These are phyloP conservation scores for Talaromyces trachyspermus DNA, from an alignment of 495 filamentous ascomycete species.

Conservation along the genomic window DNA sequence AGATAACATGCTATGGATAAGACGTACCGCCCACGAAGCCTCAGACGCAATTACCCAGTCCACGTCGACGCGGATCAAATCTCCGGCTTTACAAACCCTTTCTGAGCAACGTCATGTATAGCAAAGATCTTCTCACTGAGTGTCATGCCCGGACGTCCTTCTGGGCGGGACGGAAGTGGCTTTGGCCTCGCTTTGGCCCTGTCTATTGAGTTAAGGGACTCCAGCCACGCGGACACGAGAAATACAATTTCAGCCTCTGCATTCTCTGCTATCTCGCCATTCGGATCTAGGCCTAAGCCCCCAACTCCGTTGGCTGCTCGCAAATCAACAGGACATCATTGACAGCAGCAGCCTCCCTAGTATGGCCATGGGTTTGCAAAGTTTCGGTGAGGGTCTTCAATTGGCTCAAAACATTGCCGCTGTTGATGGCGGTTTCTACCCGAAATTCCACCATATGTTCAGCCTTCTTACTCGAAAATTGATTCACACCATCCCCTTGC, in stretches of 20 bases:
- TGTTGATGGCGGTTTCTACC: not conserved
- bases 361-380: slow-evolving; percentile 2
- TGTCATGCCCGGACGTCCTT: slow-evolving; percentile 29
- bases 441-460: too few relatives aligned
- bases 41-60: slow-evolving; percentile 40
- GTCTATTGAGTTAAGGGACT: slow-evolving; percentile 32
- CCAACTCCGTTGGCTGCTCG: slow-evolving; percentile 10
- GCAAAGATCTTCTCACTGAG: slow-evolving; percentile 38
- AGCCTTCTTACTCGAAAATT: too few relatives aligned
- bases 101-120: slow-evolving; percentile 24
- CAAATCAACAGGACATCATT: slow-evolving; percentile 13
- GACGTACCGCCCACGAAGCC: slow-evolving; percentile 29
- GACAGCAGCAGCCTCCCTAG: slow-evolving; percentile 8
- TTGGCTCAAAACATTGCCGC: not conserved
- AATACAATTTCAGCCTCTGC: slow-evolving; percentile 19
- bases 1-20: not conserved
- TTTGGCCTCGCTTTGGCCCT: slow-evolving; percentile 9
- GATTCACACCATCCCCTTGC: too few relatives aligned
- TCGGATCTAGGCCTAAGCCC: slow-evolving; percentile 13
- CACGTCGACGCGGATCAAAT: slow-evolving; percentile 30
- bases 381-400: not conserved
- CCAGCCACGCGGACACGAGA: slow-evolving; percentile 25
- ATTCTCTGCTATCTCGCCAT: not conserved
- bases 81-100: slow-evolving; percentile 29
- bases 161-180: slow-evolving; percentile 13